A percentile compares a stretch with the other conserved stretches of the same genome.
Evolutionary conservation across 2,329 filamentous ascomycete genomes (phyloP).

Genomic region (Cytospora schulzeri): DNA sequence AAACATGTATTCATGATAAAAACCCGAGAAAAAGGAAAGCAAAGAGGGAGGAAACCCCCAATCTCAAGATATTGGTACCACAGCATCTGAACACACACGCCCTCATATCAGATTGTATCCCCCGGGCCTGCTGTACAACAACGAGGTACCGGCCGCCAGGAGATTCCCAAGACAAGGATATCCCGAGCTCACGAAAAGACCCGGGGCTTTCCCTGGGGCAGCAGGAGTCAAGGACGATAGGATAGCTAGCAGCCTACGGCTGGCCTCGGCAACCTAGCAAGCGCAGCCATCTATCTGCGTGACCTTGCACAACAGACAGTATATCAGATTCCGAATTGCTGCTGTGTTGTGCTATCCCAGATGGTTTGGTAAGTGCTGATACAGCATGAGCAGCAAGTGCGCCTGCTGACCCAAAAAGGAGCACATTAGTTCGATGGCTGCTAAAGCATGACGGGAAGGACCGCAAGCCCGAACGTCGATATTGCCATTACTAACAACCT

Average conservation of each 20-base stretch:
- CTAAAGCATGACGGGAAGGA: neutral
- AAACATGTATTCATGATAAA: too few relatives aligned
- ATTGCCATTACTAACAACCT: neutral
- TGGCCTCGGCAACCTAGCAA: neutral
- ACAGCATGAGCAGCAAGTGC: neutral
- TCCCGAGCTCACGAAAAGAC: neutral
- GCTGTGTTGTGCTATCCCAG: neutral
- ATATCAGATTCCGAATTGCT: neutral
- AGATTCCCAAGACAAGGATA: neutral
- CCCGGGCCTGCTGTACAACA: slow-evolving; percentile 7
- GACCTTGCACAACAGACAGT: neutral
- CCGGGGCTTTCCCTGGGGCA: neutral
- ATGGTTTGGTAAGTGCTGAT: neutral
- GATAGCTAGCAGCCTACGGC: neutral
- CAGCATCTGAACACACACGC: slow-evolving; percentile 5
- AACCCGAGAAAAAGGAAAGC: neutral
- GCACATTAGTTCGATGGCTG: neutral
- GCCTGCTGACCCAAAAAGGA: neutral
- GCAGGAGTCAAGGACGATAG: neutral
- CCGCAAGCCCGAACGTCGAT: neutral
- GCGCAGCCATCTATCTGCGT: neutral
- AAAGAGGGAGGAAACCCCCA: neutral
- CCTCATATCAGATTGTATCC: neutral
- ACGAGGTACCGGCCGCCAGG: neutral
- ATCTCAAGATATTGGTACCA: slow-evolving; percentile 15